Percentiles rank a stretch among this genome's conserved stretches.
Evolutionary conservation across 208 protist species (phyloP).

Genomic region (Naegleria lovaniensis): DNA sequence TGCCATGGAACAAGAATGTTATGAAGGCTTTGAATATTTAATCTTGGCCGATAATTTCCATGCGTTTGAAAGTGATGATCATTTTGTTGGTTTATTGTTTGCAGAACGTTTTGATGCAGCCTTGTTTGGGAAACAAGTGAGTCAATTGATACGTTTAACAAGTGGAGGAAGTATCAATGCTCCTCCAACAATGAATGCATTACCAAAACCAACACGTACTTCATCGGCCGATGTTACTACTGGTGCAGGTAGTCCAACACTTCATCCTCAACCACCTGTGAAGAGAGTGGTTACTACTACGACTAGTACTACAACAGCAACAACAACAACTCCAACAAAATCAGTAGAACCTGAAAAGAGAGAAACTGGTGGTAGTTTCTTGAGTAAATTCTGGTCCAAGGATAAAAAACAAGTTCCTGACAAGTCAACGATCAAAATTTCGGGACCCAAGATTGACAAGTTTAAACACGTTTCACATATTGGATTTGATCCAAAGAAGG

Average conservation of each 20-base stretch:
- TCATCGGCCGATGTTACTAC: not conserved
- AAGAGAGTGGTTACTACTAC: not conserved
- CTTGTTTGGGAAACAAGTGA: not conserved
- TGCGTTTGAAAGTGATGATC: not conserved
- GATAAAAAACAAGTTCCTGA: not conserved
- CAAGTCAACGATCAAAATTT: not conserved
- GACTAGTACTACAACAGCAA: not conserved
- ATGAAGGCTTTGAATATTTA: not conserved
- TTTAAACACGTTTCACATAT: constrained; percentile 21
- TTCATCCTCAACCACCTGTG: not conserved
- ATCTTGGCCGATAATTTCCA: not conserved
- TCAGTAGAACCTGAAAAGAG: not conserved
- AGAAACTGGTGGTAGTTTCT: not conserved
- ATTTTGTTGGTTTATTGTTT: not conserved
- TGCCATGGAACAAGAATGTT: not conserved
- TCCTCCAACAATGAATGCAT: not conserved
- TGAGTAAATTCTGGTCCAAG: not conserved
- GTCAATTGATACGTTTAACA: not conserved
- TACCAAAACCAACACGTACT: not conserved
- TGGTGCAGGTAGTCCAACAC: not conserved
- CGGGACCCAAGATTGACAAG: not conserved
- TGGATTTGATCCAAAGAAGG: not conserved
- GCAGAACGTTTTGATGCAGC: not conserved
- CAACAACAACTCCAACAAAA: not conserved
- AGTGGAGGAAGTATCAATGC: not conserved